Base-by-base conservation (phyloP, 148 eudicot species). In the Dysphania ambrosioides region DNA sequence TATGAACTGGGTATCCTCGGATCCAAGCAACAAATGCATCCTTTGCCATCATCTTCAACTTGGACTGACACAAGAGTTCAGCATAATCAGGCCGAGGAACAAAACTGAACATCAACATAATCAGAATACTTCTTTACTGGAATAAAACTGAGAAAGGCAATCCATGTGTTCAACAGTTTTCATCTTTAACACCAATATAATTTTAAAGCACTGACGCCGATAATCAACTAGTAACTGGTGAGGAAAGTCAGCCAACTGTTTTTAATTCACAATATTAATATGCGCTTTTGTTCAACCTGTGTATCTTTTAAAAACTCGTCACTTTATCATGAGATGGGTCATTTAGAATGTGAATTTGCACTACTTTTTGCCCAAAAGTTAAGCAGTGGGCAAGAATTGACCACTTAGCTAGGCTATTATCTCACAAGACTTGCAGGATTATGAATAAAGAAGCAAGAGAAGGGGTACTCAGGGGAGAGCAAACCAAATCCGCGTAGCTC, bases 1-100 rank as follows among this genome's bases (percentile, higher is more conserved):
- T 88, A 80, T 92, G 99, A 35, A 97, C 96, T 34, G 92, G 89
- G 82, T 96, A 96, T 59, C 97, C 99, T 64, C 97, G 88, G 32
- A 87, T 84, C 99, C 99, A 96, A 0, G 99, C 90, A 72, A 90
- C 85, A 78, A 96, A 96, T 66, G 97, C 94, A 56, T 81, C 82
- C 82, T 88, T 76, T 2, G 93, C 97, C 83, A 92, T 70, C 64
- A 81, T 86, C 79, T 82, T 92, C 80, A 89, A 40, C 68, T 75
- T 84, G 27, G 87, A 82, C 97, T 95, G 82, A 44, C 55, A 75
- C 31, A 2, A 61, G 55, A 16, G 56, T 49, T 49, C 0, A 40
- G 44, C 12, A 35, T 12, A 51, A 79, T 74, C 41, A 74, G 42
- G 61, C 44, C 31, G 40, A 29, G 23, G 71, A n/a, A 53, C 40